Conservation (phyloP, 768 basidiomycete genomes). For the Hygrocybe punicea region DNA sequence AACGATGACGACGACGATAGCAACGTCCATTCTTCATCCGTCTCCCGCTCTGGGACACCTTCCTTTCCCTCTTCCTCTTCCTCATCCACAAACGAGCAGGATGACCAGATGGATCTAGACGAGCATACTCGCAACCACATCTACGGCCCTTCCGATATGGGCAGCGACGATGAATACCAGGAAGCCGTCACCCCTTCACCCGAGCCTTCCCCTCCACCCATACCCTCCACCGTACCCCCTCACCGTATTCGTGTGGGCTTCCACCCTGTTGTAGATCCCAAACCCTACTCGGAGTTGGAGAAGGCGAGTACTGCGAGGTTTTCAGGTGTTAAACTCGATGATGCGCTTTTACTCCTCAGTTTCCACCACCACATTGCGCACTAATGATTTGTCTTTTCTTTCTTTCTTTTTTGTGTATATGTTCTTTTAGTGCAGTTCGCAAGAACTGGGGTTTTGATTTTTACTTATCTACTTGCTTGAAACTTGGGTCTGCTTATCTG, state of each 20-base stretch:
- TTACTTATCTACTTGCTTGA: too few species aligned
- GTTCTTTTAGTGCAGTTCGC: too few species aligned
- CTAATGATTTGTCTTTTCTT: slow-evolving; percentile 22
- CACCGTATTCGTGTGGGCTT: slow-evolving; percentile 7
- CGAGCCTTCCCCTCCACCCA: slow-evolving; percentile 34
- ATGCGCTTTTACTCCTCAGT: slow-evolving; percentile 68
- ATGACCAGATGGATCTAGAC: slow-evolving; percentile 51
- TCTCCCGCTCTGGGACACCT: slow-evolving; percentile 54
- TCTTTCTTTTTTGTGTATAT: not conserved
- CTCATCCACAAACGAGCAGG: slow-evolving; percentile 39
- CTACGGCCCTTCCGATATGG: slow-evolving; percentile 48
- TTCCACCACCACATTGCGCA: slow-evolving; percentile 68
- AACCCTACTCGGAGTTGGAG: slow-evolving; percentile 47
- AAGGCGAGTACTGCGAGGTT: slow-evolving; percentile 36
- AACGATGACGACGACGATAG: slow-evolving; percentile 46
- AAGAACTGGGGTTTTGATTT: too few species aligned
- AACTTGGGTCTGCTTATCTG: too few species aligned
- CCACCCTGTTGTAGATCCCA: slow-evolving; percentile 38
- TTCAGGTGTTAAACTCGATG: slow-evolving; percentile 64
- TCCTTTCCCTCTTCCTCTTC: slow-evolving; percentile 52
- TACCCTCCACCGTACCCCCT: slow-evolving; percentile 6
- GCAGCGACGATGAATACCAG: slow-evolving; percentile 68
- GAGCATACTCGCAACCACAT: slow-evolving; percentile 36
- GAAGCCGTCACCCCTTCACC: slow-evolving; percentile 74
- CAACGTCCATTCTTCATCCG: slow-evolving; percentile 45